Conservation (phyloP, 2,329 filamentous ascomycete genomes). For the Didymellaceae sp. region DNA sequence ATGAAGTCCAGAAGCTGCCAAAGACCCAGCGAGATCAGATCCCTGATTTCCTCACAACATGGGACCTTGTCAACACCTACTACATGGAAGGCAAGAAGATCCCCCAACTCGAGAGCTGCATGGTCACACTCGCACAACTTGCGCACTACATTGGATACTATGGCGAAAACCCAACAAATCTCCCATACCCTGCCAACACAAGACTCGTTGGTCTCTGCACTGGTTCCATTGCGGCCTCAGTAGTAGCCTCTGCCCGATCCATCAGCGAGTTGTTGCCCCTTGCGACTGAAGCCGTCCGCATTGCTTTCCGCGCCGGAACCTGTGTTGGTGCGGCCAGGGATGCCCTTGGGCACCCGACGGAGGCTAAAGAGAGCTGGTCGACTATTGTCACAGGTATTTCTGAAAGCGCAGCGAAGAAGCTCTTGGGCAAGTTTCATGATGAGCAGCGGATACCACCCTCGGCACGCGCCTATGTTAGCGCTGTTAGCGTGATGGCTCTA, state of each 20-base stretch:
- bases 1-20: conserved; percentile 65
- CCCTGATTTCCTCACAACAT: conserved; percentile 67
- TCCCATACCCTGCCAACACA: conserved; percentile 56
- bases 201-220: conserved; percentile 71
- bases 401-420: conserved; percentile 58
- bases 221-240: conserved; percentile 72
- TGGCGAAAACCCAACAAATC: conserved; percentile 61
- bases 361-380: conserved; percentile 70
- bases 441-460: conserved; percentile 59
- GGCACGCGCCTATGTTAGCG: conserved; percentile 63
- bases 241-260: conserved; percentile 68
- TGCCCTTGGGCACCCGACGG: conserved; percentile 58
- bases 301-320: conserved; percentile 69
- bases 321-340: conserved; percentile 52
- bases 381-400: conserved; percentile 66
- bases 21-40: conserved; percentile 64
- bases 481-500: conserved; percentile 64
- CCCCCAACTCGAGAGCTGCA: conserved; percentile 68
- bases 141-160: conserved; percentile 72
- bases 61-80: conserved; percentile 70
- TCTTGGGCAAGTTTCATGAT: conserved; percentile 65
- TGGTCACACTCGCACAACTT: conserved; percentile 70
- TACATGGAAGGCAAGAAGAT: conserved; percentile 64
- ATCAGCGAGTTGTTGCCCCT: conserved; percentile 67
- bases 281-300: conserved; percentile 67